A percentile compares a stretch with the other conserved stretches of the same genome.
phyloP scores from a whole-genome alignment of 2,329 filamentous ascomycete species.

The Penicillium sp. region DNA sequence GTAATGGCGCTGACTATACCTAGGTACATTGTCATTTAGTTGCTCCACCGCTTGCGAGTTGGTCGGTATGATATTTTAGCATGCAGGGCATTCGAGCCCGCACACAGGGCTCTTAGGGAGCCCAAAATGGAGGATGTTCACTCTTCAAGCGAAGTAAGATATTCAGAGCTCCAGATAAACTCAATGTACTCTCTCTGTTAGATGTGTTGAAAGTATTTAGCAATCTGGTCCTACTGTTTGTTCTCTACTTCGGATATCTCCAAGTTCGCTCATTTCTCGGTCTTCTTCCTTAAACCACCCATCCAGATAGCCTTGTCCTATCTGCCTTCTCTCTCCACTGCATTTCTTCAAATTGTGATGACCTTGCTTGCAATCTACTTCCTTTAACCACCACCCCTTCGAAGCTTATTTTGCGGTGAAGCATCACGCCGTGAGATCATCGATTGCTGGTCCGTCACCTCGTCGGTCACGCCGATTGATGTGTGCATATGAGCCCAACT shows the following conservation, averaged over 20 bases:
- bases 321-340: not conserved
- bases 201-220: not conserved
- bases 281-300: not conserved
- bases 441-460: not conserved
- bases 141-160: not conserved
- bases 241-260: not conserved
- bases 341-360: not conserved
- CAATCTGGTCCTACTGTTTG: not conserved
- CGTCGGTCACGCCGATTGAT: not conserved
- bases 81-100: not conserved
- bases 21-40: not conserved
- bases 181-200: not conserved
- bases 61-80: no score
- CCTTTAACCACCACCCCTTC: not conserved
- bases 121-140: not conserved
- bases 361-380: not conserved
- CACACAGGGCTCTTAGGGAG: no score
- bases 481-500: not conserved
- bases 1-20: not conserved
- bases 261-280: not conserved
- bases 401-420: not conserved
- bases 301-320: not conserved
- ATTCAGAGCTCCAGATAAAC: not conserved
- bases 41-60: not conserved
- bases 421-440: not conserved